Evolutionary conservation across 495 filamentous ascomycete species (phyloP).

Genomic region (Rhizodiscina lignyota): DNA sequence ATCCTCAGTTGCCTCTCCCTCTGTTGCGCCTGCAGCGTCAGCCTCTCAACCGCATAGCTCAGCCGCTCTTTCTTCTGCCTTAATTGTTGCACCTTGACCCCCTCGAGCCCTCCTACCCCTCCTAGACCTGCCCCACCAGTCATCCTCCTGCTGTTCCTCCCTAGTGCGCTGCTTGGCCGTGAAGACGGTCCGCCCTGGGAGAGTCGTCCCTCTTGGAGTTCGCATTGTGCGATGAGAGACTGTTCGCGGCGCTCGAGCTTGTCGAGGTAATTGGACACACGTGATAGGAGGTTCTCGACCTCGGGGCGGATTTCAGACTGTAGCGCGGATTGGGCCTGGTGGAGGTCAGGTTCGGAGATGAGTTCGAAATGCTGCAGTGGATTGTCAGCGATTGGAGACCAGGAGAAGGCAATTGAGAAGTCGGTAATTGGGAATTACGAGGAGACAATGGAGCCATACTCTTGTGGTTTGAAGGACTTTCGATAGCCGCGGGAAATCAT

Average conservation of each 20-base stretch:
- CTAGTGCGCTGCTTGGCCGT: background rate
- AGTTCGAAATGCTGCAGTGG: slow-evolving; percentile 66
- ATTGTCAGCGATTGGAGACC: slow-evolving; percentile 2
- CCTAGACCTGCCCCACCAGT: background rate
- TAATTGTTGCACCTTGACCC: slow-evolving; percentile 43
- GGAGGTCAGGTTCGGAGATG: slow-evolving; percentile 49
- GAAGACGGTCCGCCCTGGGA: slow-evolving; percentile 12
- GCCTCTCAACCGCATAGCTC: slow-evolving; percentile 57
- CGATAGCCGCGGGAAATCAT: slow-evolving; percentile 56
- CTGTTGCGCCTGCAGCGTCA: slow-evolving; percentile 46
- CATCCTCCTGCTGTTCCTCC: slow-evolving; percentile 4
- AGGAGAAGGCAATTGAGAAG: too few species aligned
- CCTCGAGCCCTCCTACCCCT: slow-evolving; percentile 23
- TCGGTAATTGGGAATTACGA: too few species aligned
- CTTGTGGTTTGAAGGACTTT: slow-evolving; percentile 56
- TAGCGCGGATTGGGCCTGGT: slow-evolving; percentile 49
- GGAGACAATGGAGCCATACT: slow-evolving; percentile 33
- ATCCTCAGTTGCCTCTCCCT: slow-evolving; percentile 61
- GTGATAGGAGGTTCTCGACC: slow-evolving; percentile 45
- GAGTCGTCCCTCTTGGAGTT: slow-evolving; percentile 54
- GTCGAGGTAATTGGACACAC: slow-evolving; percentile 51
- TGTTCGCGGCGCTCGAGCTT: slow-evolving; percentile 56
- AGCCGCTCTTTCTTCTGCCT: slow-evolving; percentile 62
- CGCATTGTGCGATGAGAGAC: slow-evolving; percentile 48
- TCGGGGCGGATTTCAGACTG: slow-evolving; percentile 61